Percentiles rank a stretch among this genome's conserved stretches.
These are phyloP conservation scores for Paspalum vaginatum DNA, from an alignment of 176 grass and related monocot genomes.

Conservation along the genomic window DNA sequence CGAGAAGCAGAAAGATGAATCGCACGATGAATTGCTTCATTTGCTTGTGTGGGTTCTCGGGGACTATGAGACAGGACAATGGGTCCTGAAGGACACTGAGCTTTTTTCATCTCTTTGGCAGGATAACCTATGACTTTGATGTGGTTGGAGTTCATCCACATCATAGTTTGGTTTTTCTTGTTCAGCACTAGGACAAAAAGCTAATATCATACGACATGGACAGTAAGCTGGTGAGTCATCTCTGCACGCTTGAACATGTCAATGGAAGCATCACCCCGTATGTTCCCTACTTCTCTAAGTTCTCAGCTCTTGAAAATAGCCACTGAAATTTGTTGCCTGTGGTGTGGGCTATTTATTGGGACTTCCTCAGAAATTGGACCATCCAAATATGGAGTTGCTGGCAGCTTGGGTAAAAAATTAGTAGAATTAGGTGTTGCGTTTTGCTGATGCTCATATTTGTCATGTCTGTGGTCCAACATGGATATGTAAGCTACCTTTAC, in stretches of 20 bases:
- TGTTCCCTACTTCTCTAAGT: background rate
- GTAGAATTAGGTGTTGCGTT: background rate
- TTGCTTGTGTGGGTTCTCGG: background rate
- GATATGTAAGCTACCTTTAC: too few relatives aligned
- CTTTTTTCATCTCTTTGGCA: background rate
- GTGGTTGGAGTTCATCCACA: background rate
- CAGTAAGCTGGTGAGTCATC: background rate
- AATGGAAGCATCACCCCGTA: background rate
- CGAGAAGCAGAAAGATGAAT: background rate
- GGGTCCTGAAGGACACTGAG: background rate
- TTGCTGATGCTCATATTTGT: background rate
- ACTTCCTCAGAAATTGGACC: background rate
- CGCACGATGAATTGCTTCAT: too few relatives aligned
- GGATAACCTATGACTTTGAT: background rate
- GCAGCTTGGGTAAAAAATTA: background rate
- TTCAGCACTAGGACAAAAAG: background rate
- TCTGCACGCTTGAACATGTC: background rate
- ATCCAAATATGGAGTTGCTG: background rate
- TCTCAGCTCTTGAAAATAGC: background rate
- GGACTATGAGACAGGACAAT: too few relatives aligned
- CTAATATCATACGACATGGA: background rate
- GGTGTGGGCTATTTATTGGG: background rate
- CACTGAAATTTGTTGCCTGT: background rate
- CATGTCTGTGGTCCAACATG: background rate
- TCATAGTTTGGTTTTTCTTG: constrained; percentile 1